A percentile compares a stretch with the other conserved stretches of the same genome.
These are phyloP conservation scores for Paraleonurus japonicus DNA, from an alignment of 257 asterid species.

Conservation along the genomic window DNA sequence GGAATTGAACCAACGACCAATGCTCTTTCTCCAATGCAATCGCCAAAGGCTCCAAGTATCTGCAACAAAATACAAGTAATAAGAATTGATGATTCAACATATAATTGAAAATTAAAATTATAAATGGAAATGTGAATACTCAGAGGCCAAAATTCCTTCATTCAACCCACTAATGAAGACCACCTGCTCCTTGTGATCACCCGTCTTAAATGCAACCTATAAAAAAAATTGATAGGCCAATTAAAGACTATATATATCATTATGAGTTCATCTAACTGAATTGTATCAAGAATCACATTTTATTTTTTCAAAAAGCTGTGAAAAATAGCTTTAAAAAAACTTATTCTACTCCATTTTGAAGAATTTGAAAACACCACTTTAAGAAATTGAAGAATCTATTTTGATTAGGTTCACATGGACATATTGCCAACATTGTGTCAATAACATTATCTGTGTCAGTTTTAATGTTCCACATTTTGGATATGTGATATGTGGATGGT, in stretches of 20 bases:
- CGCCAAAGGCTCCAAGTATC: conserved; percentile 90
- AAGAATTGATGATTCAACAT: neutral
- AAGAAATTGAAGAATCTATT: neutral
- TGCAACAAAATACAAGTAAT: conserved; percentile 36
- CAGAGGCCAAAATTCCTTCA: conserved; percentile 89
- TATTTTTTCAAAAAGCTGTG: too few species aligned
- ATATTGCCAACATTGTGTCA: neutral
- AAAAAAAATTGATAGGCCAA: neutral
- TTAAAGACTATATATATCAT: too few species aligned
- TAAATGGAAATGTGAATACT: conserved; percentile 41
- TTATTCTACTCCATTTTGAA: too few species aligned
- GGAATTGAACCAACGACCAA: conserved; percentile 92
- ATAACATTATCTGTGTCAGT: neutral
- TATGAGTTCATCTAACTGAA: too few species aligned
- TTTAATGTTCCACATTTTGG: neutral
- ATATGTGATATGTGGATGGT: too few species aligned
- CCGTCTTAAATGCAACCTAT: conserved; percentile 92
- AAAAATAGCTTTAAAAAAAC: too few species aligned
- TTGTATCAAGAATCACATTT: too few species aligned
- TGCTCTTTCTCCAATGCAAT: conserved; percentile 80
- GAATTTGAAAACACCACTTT: too few species aligned
- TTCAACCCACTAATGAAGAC: conserved; percentile 86
- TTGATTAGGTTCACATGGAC: neutral
- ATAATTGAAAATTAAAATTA: neutral
- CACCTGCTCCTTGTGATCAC: conserved; percentile 82